phyloP scores from a whole-genome alignment of 1,139 yeast genomes.

The Magnusiomyces sp. region DNA sequence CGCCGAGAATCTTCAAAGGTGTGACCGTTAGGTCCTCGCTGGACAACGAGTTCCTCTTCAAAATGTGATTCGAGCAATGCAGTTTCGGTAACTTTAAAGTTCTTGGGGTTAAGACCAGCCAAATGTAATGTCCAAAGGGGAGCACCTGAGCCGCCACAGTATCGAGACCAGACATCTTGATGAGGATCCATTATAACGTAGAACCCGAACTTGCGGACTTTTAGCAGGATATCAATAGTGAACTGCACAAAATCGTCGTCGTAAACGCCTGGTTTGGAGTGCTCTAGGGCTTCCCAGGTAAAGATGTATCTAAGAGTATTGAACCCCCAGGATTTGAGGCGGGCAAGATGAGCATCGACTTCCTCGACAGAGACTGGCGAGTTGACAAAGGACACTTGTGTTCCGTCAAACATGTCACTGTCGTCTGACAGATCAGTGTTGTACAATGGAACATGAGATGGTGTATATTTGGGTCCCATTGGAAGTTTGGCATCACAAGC shows the following conservation, averaged over 20 bases:
- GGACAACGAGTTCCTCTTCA: too few species aligned
- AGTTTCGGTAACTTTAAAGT: slow-evolving; percentile 60
- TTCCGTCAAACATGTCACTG: slow-evolving; percentile 55
- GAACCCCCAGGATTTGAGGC: slow-evolving; percentile 73
- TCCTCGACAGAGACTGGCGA: slow-evolving; percentile 71
- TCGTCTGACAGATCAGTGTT: slow-evolving; percentile 47
- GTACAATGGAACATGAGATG: slow-evolving; percentile 32
- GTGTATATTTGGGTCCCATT: slow-evolving; percentile 35
- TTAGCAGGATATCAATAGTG: slow-evolving; percentile 50
- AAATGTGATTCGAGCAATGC: slow-evolving; percentile 55
- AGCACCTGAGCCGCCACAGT: slow-evolving; percentile 85
- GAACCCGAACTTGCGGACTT: slow-evolving; percentile 55
- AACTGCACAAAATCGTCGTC: slow-evolving; percentile 72
- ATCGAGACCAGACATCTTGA: slow-evolving; percentile 89
- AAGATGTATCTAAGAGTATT: slow-evolving; percentile 65
- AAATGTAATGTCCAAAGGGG: slow-evolving; percentile 87
- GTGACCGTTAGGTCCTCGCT: too few species aligned
- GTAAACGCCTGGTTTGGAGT: slow-evolving; percentile 73
- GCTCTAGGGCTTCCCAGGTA: slow-evolving; percentile 91
- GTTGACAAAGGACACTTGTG: slow-evolving; percentile 65
- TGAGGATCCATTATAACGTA: slow-evolving; percentile 81
- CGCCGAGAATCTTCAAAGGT: slow-evolving; percentile 27
- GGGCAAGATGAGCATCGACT: slow-evolving; percentile 54
- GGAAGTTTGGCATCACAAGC: slow-evolving; percentile 77
- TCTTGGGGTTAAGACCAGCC: slow-evolving; percentile 68